phyloP scores from a whole-genome alignment of 176 grass and related monocot genomes.

The Tillandsia leiboldiana region DNA sequence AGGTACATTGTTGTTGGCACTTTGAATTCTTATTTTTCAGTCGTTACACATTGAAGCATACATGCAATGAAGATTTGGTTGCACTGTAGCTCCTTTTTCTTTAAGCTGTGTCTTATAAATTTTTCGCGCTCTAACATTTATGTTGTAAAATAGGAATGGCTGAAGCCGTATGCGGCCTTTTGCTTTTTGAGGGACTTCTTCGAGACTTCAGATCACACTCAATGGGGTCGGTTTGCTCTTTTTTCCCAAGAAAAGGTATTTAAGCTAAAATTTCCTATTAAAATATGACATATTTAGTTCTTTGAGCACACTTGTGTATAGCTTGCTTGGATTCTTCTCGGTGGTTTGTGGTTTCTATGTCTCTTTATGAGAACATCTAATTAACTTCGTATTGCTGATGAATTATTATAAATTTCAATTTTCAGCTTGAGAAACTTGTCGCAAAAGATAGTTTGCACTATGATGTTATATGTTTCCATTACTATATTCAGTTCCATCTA shows the following conservation, averaged over 20 bases:
- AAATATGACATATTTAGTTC: conserved; percentile 3
- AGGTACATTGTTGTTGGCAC: conserved; percentile 44
- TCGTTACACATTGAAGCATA: conserved; percentile 9
- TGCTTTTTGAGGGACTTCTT: conserved; percentile 96
- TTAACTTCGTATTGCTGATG: conserved; percentile 20
- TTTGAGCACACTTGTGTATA: background rate
- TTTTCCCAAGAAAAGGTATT: conserved; percentile 92
- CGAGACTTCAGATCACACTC: conserved; percentile 92
- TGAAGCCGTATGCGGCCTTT: conserved; percentile 99
- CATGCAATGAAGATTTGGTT: background rate
- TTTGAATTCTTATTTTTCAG: conserved; percentile 8
- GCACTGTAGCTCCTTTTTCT: background rate
- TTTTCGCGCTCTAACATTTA: background rate
- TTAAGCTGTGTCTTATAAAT: background rate
- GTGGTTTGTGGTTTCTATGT: background rate
- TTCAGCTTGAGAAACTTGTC: conserved; percentile 83
- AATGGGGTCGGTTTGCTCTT: conserved; percentile 83
- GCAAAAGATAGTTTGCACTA: conserved; percentile 65
- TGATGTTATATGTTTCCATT: conserved; percentile 86
- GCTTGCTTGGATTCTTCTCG: background rate
- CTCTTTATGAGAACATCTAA: background rate
- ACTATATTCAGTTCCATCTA: conserved; percentile 98
- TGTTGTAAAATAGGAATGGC: conserved; percentile 66
- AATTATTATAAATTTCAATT: background rate
- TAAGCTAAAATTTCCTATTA: conserved; percentile 14